These are phyloP conservation scores for Iberis pinnata DNA, from an alignment of 345 rosid species.

Conservation along the genomic window DNA sequence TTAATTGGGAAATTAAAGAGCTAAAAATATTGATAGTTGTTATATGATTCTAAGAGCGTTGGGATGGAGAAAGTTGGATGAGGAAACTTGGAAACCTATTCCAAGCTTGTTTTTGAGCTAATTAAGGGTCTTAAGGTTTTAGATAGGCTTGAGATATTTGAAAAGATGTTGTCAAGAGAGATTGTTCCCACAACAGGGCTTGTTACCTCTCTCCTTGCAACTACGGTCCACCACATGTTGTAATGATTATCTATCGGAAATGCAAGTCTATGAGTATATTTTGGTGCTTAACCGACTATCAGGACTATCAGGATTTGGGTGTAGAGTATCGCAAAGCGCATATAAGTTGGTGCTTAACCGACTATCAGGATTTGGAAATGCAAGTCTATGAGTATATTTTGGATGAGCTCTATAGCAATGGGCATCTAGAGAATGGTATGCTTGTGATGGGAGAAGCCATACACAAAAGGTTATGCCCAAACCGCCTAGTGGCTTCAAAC, in stretches of 20 bases:
- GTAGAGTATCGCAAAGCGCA: constrained; percentile 53
- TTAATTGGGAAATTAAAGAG: constrained; percentile 64
- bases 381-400: constrained; percentile 75
- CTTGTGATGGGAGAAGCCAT: constrained; percentile 87
- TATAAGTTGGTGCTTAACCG: constrained; percentile 75
- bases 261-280: too few species aligned
- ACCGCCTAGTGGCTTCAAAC: constrained; percentile 62
- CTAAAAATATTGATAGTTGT: constrained; percentile 41
- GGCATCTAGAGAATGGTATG: constrained; percentile 82
- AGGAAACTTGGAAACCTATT: constrained; percentile 49
- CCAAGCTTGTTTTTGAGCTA: constrained; percentile 49
- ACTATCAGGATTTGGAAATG: constrained; percentile 76
- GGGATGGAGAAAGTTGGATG: constrained; percentile 66
- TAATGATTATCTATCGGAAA: constrained; percentile 63
- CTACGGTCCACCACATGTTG: constrained; percentile 90
- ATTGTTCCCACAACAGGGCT: constrained; percentile 58
- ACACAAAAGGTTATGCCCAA: constrained; percentile 71
- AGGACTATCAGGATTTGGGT: constrained; percentile 66
- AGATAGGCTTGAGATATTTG: constrained; percentile 80
- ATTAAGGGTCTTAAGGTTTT: constrained; percentile 69
- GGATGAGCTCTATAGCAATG: constrained; percentile 76
- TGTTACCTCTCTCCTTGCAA: constrained; percentile 62
- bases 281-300: too few species aligned
- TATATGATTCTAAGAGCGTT: constrained; percentile 53
- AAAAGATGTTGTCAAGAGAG: constrained; percentile 61